These are phyloP conservation scores for Mortierella sp. DNA, from an alignment of 371 early-diverging fungal species.

Conservation along the genomic window DNA sequence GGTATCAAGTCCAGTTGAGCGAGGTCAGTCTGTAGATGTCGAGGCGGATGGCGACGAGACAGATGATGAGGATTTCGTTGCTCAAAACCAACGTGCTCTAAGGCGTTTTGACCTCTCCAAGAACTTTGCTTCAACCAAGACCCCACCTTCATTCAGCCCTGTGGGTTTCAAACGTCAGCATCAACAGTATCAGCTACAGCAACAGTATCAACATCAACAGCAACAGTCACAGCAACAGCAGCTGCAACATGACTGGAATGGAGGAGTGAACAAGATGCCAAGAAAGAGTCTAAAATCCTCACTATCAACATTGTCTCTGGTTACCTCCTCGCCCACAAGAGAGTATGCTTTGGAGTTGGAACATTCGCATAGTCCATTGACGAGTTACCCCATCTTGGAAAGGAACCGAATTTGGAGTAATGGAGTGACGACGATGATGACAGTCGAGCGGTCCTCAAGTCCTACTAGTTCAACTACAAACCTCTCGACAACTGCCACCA, in stretches of 20 bases:
- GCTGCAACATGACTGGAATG: constrained; percentile 10
- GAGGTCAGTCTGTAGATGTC: neutral
- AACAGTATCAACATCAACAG: constrained; percentile 5
- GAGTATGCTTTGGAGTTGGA: constrained; percentile 36
- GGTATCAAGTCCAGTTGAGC: neutral
- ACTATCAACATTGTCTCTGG: constrained; percentile 27
- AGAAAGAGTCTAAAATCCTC: constrained; percentile 26
- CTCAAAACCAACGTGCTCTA: constrained; percentile 14
- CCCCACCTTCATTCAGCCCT: neutral
- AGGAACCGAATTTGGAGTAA: constrained; percentile 25
- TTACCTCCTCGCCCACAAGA: constrained; percentile 30
- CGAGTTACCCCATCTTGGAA: constrained; percentile 21
- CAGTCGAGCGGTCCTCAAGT: neutral
- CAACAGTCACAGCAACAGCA: neutral
- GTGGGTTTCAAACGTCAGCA: constrained; percentile 7
- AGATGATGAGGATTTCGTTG: constrained; percentile 45
- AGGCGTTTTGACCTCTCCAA: constrained; percentile 18
- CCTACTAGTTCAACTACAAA: neutral
- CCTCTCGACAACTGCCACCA: neutral
- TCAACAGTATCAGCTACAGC: neutral
- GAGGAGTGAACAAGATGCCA: constrained; percentile 14
- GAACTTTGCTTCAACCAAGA: neutral
- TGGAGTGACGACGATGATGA: neutral
- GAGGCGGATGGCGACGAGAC: constrained; percentile 45
- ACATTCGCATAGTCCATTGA: constrained; percentile 13